phyloP scores from a whole-genome alignment of 1,284 basidiomycete species.

The Fomitopsis pinicola region DNA sequence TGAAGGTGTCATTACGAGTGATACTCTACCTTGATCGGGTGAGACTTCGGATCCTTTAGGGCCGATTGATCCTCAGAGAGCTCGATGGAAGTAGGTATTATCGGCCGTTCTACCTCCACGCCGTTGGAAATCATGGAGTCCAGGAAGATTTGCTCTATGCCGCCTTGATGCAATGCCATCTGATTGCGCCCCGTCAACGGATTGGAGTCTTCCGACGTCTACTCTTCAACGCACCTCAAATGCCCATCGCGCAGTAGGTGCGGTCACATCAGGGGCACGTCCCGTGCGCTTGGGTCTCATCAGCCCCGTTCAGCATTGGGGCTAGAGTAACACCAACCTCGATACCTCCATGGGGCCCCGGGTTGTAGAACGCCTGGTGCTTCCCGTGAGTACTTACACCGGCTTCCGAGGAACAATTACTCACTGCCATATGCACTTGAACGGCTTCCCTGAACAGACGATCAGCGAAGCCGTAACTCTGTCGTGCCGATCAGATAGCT shows the following conservation, averaged over 20 bases:
- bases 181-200: conserved; percentile 21
- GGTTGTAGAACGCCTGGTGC: conserved; percentile 71
- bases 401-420: conserved; percentile 10
- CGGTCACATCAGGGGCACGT: conserved; percentile 54
- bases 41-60: conserved; percentile 39
- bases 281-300: conserved; percentile 45
- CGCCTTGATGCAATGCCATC: conserved; percentile 71
- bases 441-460: conserved; percentile 59
- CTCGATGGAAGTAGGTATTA: conserved; percentile 50
- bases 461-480: conserved; percentile 75
- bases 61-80: conserved; percentile 39
- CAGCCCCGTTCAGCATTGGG: background rate
- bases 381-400: background rate
- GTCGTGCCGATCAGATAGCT: background rate
- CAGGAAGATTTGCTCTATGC: conserved; percentile 66
- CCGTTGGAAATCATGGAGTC: conserved; percentile 55
- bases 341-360: conserved; percentile 54
- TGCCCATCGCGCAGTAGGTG: conserved; percentile 51
- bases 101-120: conserved; percentile 50
- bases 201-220: background rate
- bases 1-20: background rate
- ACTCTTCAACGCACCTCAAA: conserved; percentile 44
- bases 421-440: conserved; percentile 64
- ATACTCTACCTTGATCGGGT: conserved; percentile 49
- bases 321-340: conserved; percentile 34